A percentile compares a stretch with the other conserved stretches of the same genome.
Evolutionary conservation across 441 rosid genomes (phyloP).

Genomic region (Euphorbia schlechtendalii): DNA sequence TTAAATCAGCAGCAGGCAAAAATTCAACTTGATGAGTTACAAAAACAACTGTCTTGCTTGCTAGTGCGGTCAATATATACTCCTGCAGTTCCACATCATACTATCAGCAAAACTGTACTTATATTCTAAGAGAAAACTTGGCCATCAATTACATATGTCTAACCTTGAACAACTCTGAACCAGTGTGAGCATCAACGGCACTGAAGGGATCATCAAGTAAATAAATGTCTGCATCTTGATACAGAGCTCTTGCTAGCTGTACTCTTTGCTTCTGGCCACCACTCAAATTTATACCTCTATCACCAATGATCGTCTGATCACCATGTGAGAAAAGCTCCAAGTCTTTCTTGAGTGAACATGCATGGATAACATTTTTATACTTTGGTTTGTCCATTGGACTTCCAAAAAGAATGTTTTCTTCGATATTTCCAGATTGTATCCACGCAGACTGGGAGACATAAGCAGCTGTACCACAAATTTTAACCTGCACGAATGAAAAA

Average conservation of each 20-base stretch:
- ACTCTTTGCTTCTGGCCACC: slow-evolving; percentile 99
- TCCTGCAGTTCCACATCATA: slow-evolving; percentile 58
- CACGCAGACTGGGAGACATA: slow-evolving; percentile 99
- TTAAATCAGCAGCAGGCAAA: slow-evolving; percentile 88
- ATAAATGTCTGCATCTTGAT: slow-evolving; percentile 98
- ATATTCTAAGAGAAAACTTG: slow-evolving; percentile 9
- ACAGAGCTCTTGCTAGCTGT: slow-evolving; percentile 98
- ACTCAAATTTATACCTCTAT: slow-evolving; percentile 95
- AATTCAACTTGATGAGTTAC: slow-evolving; percentile 99
- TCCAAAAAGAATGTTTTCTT: slow-evolving; percentile 98
- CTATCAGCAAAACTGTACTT: slow-evolving; percentile 25
- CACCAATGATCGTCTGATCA: slow-evolving; percentile 98
- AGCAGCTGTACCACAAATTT: slow-evolving; percentile 88
- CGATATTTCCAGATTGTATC: slow-evolving; percentile 99
- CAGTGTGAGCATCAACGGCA: slow-evolving; percentile 99
- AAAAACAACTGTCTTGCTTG: slow-evolving; percentile 76
- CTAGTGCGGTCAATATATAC: slow-evolving; percentile 81
- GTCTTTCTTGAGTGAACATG: slow-evolving; percentile 92
- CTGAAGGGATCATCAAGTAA: slow-evolving; percentile 98
- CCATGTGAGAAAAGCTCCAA: slow-evolving; percentile 96
- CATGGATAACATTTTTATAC: slow-evolving; percentile 87
- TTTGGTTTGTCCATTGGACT: slow-evolving; percentile 91
- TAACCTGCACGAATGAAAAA: slow-evolving; percentile 43
- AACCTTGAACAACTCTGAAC: slow-evolving; percentile 95
- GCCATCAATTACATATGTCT: slow-evolving; percentile 17